Base-by-base conservation (phyloP, 2,329 filamentous ascomycete genomes). In the Metarhizium guizhouense region DNA sequence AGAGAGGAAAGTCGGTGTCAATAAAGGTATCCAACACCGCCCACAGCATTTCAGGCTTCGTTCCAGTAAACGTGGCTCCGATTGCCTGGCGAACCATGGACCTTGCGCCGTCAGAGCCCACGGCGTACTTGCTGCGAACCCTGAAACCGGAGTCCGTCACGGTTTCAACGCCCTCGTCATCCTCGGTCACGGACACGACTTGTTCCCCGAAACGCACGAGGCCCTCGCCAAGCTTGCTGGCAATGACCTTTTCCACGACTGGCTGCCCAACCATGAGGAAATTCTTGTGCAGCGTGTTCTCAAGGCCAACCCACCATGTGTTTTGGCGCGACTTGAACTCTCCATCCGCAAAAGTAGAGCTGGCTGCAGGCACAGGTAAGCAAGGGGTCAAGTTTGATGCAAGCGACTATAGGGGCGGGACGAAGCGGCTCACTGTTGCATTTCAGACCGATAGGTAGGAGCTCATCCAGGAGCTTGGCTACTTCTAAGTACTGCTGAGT, bases 31-130 rank as follows among this genome's bases (percentile, higher is more conserved):
- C 75, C 2, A 78, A 64, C 3, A 78, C 76, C 0, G 74, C 71
- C 76, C 76, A 78, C 1, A 73, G 64, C 76, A 78, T 78, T 56
- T 76, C 75, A 0, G 76, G 76, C 57, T 77, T 78, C 0, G 72
- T 73, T 1, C 76, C 76, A 0, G 70, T 67, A 55, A 77, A 78
- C 25, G 58, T 63, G 34, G 75, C 74, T 1, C 67, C 66, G 2
- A 76, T 65, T 0, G 65, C 57, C 3, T 60, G 64, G 6, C 79
- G 74, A 3, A 82, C 72, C 2, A 68, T 71, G 0, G 76, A 80
- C 18, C 74, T 73, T 0, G 77, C 75, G 1, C 80, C 79, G 45
- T 83, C 80, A 6, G 78, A 79, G 1, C 77, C 79, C 3, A 80
- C 70, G 3, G 74, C 72, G 54, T 77, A 83, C 25, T 63, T 66